Conservation (phyloP, 2,329 filamentous ascomycete species). For the Huntiella savannae region DNA sequence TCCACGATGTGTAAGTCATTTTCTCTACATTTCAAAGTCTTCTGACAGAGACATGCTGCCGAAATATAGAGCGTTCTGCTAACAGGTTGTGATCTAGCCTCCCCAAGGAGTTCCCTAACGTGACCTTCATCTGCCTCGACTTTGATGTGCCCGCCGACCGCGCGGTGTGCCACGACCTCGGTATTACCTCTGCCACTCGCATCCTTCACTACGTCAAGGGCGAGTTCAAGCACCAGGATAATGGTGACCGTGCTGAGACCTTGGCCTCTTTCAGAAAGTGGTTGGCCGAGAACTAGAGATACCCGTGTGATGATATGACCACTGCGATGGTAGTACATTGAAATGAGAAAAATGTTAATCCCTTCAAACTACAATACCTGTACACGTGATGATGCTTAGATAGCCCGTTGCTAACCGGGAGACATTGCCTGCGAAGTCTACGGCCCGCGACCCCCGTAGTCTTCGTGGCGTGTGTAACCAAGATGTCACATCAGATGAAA, state of each 20-base stretch:
- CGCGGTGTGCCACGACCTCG: neutral
- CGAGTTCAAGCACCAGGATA: neutral
- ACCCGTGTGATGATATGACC: no score
- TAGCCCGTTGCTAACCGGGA: no score
- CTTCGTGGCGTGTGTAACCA: no score
- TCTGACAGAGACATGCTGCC: no score
- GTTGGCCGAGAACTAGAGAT: neutral
- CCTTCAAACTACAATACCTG: no score
- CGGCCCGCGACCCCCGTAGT: no score
- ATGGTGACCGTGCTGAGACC: neutral
- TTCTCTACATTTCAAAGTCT: neutral
- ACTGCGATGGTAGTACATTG: no score
- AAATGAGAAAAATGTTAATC: no score
- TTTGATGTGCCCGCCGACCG: neutral
- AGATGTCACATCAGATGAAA: no score
- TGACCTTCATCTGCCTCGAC: conserved; percentile 3
- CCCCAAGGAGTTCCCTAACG: neutral
- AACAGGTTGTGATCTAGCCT: neutral
- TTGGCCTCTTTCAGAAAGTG: neutral
- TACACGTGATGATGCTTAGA: no score
- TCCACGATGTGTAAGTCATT: neutral
- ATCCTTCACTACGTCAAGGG: neutral
- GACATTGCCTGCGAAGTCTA: no score
- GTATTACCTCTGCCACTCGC: neutral
- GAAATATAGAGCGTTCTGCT: no score